Base-by-base conservation (phyloP, 2,329 filamentous ascomycete genomes). In the Ascochyta koolunga region DNA sequence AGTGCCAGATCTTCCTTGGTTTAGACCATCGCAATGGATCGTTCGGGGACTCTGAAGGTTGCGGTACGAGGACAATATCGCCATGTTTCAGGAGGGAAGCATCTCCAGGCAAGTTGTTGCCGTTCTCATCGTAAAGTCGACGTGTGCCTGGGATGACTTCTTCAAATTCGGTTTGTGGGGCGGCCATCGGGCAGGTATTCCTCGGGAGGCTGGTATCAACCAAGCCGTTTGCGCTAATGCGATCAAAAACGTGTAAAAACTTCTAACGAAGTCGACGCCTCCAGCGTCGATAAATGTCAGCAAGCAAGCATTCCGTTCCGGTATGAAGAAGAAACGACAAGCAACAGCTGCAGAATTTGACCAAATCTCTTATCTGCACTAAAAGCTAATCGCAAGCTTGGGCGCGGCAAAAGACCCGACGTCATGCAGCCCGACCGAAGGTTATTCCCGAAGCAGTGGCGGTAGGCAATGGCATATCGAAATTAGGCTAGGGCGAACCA, bases 1-100 rank as follows among this genome's bases (percentile, higher is more conserved):
- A 62, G 41, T 62, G 60, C 60, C 60, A 60, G 13, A 54, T 56
- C 62, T 83, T 84, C 67, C 76, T 78, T 47, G 64, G 56, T 59
- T 73, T 68, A 9, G 69, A 70, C 82, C 81, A 84, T 63, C 82
- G 82, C 45, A 83, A 68, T 0, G 81, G 81, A 51, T 84, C 81
- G 35, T 78, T 72, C 2, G 76, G 73, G 40, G 81, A 78, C 31
- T 56, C 75, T 46, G 76, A 78, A 0, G 81, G 81, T 64, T 83
- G 80, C 2, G 81, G 81, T 29, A 82, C 81, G 50, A 83, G 71
- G 25, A 81, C 75, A 1, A 77, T 81, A 36, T 65, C 59, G 40
- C 69, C 73, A 18, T 71, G 64, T 29, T 68, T 57, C 15, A 53
- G 32, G 19, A 62, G 60, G 21, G 57, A 62, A 29, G 42, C 43